These are phyloP conservation scores for Colletotrichum higginsianum DNA, from an alignment of 2,329 filamentous ascomycete genomes.

Conservation along the genomic window DNA sequence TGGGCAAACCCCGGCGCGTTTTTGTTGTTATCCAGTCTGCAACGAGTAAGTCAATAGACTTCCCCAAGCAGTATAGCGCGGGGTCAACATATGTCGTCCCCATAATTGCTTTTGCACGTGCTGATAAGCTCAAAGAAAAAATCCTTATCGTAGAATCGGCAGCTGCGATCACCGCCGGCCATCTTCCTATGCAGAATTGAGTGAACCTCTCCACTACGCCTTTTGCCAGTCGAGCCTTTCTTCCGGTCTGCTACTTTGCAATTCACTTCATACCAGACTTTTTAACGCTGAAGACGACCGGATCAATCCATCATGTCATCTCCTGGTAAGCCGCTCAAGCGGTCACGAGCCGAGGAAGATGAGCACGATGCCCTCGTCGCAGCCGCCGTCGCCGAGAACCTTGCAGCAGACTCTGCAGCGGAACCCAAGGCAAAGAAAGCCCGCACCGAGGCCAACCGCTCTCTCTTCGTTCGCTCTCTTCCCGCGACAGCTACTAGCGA, in stretches of 20 bases:
- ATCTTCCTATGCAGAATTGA: slow-evolving; percentile 11
- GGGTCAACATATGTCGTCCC: slow-evolving; percentile 20
- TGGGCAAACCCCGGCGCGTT: slow-evolving; percentile 40
- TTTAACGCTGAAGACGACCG: background rate
- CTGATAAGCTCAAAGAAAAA: slow-evolving; percentile 42
- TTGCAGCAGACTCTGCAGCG: slow-evolving; percentile 52
- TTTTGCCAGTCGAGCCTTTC: background rate
- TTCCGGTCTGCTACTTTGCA: background rate
- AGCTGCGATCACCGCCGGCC: slow-evolving; percentile 18
- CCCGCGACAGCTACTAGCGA: slow-evolving; percentile 85
- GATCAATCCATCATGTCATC: slow-evolving; percentile 29
- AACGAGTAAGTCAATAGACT: slow-evolving; percentile 42
- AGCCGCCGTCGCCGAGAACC: slow-evolving; percentile 42
- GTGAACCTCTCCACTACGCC: slow-evolving; percentile 40
- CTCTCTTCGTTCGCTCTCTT: slow-evolving; percentile 92
- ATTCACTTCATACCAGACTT: too few relatives aligned
- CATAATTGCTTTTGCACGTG: slow-evolving; percentile 26
- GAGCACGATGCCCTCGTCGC: slow-evolving; percentile 40
- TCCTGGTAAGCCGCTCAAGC: slow-evolving; percentile 40
- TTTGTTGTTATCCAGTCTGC: slow-evolving; percentile 41
- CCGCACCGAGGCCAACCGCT: slow-evolving; percentile 73
- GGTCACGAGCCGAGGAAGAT: slow-evolving; percentile 38
- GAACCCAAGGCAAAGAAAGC: slow-evolving; percentile 64
- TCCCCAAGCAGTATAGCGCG: slow-evolving; percentile 42
- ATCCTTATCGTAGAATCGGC: slow-evolving; percentile 36